These are phyloP conservation scores for Salicornia ramosissima DNA, from an alignment of 148 eudicot genomes.

Conservation along the genomic window DNA sequence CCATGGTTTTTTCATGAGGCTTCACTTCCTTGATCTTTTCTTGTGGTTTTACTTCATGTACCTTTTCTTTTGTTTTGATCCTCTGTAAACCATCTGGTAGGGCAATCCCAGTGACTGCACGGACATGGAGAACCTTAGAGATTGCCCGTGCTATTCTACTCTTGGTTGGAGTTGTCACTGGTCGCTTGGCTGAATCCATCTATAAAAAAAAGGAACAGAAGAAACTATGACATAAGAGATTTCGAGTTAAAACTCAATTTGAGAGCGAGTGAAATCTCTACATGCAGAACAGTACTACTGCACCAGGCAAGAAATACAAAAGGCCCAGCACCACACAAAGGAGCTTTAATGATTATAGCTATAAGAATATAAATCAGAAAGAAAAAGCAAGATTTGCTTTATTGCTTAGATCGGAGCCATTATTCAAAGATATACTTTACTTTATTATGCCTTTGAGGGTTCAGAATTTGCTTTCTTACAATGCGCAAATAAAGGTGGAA, in stretches of 20 bases:
- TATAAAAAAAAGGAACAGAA: slow-evolving; percentile 22
- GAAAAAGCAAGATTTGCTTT: slow-evolving; percentile 43
- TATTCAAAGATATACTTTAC: slow-evolving; percentile 26
- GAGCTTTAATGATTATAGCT: slow-evolving; percentile 19
- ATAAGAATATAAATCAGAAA: slow-evolving; percentile 26
- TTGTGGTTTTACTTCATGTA: slow-evolving; percentile 29
- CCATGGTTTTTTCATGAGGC: slow-evolving; percentile 30
- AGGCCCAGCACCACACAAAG: slow-evolving; percentile 11
- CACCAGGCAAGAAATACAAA: slow-evolving; percentile 8
- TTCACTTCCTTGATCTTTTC: slow-evolving; percentile 15
- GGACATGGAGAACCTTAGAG: slow-evolving; percentile 64
- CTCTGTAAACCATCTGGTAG: slow-evolving; percentile 47
- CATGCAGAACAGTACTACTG: slow-evolving; percentile 3
- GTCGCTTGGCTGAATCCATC: slow-evolving; percentile 60
- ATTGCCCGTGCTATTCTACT: slow-evolving; percentile 65
- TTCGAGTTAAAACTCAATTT: slow-evolving; percentile 4
- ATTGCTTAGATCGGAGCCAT: slow-evolving; percentile 47
- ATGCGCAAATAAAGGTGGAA: slow-evolving; percentile 24
- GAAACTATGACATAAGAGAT: slow-evolving; percentile 1
- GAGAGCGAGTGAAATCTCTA: slow-evolving; percentile 14
- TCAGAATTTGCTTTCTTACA: slow-evolving; percentile 28
- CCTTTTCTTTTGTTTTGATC: slow-evolving; percentile 32
- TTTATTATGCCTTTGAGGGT: slow-evolving; percentile 31
- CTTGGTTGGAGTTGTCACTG: slow-evolving; percentile 49
- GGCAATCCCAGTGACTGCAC: slow-evolving; percentile 47